A percentile compares a stretch with the other conserved stretches of the same genome.
Evolutionary conservation across 2,329 filamentous ascomycete species (phyloP).

Genomic region (Calonectria pseudoreteaudii): DNA sequence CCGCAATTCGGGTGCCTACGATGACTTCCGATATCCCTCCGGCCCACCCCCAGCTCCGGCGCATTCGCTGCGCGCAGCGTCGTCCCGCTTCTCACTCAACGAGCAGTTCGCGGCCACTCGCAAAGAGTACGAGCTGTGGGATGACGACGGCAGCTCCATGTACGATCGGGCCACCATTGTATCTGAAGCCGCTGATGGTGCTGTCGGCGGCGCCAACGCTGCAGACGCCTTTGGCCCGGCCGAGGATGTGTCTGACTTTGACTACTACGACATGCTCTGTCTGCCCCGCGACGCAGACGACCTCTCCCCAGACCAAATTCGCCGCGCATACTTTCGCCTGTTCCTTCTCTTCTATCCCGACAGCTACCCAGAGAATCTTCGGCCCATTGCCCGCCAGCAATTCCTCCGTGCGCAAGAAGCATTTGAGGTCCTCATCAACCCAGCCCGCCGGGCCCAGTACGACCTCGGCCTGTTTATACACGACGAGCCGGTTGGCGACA

Average conservation of each 20-base stretch:
- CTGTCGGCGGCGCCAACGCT: conserved; percentile 28
- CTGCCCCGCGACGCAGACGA: conserved; percentile 49
- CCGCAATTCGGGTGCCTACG: conserved; percentile 39
- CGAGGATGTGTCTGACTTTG: conserved; percentile 25
- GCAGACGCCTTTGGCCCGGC: conserved; percentile 24
- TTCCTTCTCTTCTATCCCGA: conserved; percentile 59
- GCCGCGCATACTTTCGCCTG: conserved; percentile 58
- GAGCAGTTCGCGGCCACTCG: conserved; percentile 62
- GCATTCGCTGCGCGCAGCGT: conserved; percentile 49
- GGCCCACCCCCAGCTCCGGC: conserved; percentile 12
- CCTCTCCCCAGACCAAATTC: conserved; percentile 50
- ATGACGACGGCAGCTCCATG: conserved; percentile 60
- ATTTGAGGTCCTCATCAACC: conserved; percentile 62
- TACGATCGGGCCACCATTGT: conserved; percentile 48
- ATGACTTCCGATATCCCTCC: conserved; percentile 37
- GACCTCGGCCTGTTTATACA: conserved; percentile 47
- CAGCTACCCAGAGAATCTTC: conserved; percentile 53
- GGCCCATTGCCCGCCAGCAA: conserved; percentile 53
- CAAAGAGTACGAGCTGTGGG: conserved; percentile 60
- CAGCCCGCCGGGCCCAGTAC: conserved; percentile 55
- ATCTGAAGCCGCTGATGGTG: conserved; percentile 37
- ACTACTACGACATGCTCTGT: conserved; percentile 60
- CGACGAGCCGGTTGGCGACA: conserved; percentile 26
- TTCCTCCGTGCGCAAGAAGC: conserved; percentile 56
- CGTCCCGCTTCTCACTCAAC: conserved; percentile 59